Evolutionary conservation across 768 basidiomycete species (phyloP), one percentile per base, ranked within the genome.

Genomic region (Galerina marginata): DNA sequence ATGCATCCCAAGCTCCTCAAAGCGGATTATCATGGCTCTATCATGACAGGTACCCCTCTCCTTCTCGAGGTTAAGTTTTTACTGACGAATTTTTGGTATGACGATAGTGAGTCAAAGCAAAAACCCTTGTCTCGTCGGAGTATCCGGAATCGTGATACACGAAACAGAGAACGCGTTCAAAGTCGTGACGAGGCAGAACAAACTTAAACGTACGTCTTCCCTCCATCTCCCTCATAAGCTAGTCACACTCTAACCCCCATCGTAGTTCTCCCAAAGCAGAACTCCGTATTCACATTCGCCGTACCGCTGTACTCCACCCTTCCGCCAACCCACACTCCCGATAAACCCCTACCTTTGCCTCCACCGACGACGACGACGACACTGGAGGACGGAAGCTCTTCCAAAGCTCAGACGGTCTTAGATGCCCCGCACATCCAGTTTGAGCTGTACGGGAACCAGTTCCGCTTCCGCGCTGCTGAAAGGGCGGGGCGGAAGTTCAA

Each of bases 141-240:
- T 90, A 3, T 83, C 86, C 1, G 95, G 95, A 2, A 94, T 96
- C 54, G 87, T 96, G 40, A 80, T 95, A 3, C 90, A 92, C 68
- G 95, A 97, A 73, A 93, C 93, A 0, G 92, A 94, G 69, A 93
- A 94, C 57, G 87, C 89, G 0, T 95, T 96, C 81, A 91, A 88
- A 69, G 76, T 96, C 52, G 81, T 96, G 29, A 96, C 93, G 2
- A 77, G 72, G 53, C 77, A 83, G 44, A 80, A 93, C 66, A 77
- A 83, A 58, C 71, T 91, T 38, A 95, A 96, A 77, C 74, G 94
- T 92, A 61, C n/a, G 71, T 61, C 9, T n/a, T 20, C 0, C 39
- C 14, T 12, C 55, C 6, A 46, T 57, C 16, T 12, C 29, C 2
- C 29, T 33, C 7, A 25, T 37, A 12, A 37, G 11, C 20, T 2